These are phyloP conservation scores for Brassica napus DNA, from an alignment of 345 rosid species.

Conservation along the genomic window DNA sequence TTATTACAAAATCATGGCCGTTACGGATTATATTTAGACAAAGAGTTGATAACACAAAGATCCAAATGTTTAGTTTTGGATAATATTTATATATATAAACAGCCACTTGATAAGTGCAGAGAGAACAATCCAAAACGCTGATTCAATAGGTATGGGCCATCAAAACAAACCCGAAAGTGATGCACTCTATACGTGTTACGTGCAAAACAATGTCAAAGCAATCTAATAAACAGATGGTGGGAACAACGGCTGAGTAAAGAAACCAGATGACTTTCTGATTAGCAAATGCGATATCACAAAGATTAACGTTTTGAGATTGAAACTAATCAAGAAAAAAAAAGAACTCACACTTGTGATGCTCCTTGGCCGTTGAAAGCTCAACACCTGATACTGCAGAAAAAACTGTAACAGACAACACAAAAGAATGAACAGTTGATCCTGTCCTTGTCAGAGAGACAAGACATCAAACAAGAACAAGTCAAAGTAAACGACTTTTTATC, in stretches of 20 bases:
- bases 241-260: not conserved
- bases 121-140: slow-evolving; percentile 23
- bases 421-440: slow-evolving; percentile 9
- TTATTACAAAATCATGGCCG: not conserved
- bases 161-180: slow-evolving; percentile 22
- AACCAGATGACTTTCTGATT: not conserved
- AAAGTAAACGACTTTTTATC: not conserved
- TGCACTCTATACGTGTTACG: slow-evolving; percentile 15
- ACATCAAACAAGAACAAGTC: slow-evolving; percentile 4
- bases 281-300: not conserved
- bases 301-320: no score
- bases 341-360: slow-evolving; percentile 81
- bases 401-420: slow-evolving; percentile 47
- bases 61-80: slow-evolving; percentile 18
- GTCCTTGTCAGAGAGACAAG: not conserved
- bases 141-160: slow-evolving; percentile 36
- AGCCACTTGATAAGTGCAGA: slow-evolving; percentile 26
- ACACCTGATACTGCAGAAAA: slow-evolving; percentile 93
- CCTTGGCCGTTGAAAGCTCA: slow-evolving; percentile 71
- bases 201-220: slow-evolving; percentile 36
- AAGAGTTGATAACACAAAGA: slow-evolving; percentile 11
- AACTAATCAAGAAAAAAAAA: no score
- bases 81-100: not conserved
- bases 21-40: not conserved
- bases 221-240: slow-evolving; percentile 25